These are phyloP conservation scores for Geotrichum ghanense DNA, from an alignment of 805 yeast genomes.

Conservation along the genomic window DNA sequence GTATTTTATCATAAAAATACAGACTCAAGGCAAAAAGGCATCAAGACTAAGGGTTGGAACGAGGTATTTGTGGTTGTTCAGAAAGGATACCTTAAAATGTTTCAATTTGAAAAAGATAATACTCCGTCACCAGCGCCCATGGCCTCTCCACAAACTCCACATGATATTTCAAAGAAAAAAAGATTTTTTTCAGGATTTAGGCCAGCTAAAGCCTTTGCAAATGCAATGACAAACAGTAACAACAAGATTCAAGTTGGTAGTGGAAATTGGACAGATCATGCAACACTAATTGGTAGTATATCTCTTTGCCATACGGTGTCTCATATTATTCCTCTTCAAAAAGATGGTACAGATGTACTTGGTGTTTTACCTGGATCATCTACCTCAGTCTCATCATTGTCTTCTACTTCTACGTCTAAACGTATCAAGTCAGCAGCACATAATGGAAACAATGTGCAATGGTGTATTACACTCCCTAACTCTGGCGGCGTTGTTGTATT, in stretches of 20 bases:
- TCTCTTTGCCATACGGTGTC: slow-evolving; percentile 35
- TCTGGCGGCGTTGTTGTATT: slow-evolving; percentile 35
- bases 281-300: slow-evolving; percentile 43
- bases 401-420: not conserved
- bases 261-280: slow-evolving; percentile 59
- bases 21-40: slow-evolving; percentile 9
- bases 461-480: slow-evolving; percentile 46
- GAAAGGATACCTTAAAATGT: slow-evolving; percentile 41
- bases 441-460: slow-evolving; percentile 26
- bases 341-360: slow-evolving; percentile 3
- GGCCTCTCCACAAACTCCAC: too few relatives aligned
- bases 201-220: too few relatives aligned
- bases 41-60: slow-evolving; percentile 26
- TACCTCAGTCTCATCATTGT: not conserved
- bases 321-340: slow-evolving; percentile 17
- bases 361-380: not conserved
- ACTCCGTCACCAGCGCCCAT: not conserved
- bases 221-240: too few relatives aligned
- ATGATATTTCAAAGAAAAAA: not conserved
- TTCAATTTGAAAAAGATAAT: slow-evolving; percentile 12
- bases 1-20: slow-evolving; percentile 18
- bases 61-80: slow-evolving; percentile 54
- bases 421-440: not conserved
- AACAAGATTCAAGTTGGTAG: slow-evolving; percentile 44
- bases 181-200: not conserved